These are phyloP conservation scores for Pichia sp. DNA, from an alignment of 1,139 yeast species.

Conservation along the genomic window DNA sequence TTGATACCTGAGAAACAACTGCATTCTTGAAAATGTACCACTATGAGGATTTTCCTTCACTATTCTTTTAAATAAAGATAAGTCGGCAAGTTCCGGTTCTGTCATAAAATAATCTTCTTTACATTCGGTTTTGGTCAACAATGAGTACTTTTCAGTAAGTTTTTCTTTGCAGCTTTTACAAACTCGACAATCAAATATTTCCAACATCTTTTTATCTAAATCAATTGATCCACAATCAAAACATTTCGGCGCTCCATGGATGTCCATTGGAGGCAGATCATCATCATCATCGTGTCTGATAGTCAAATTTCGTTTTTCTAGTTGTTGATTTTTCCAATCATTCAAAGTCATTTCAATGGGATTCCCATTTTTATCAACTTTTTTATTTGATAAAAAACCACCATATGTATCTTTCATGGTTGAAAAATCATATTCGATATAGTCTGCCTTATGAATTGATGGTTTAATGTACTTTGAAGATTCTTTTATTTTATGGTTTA, in stretches of 20 bases:
- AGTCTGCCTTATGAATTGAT: slow-evolving; percentile 53
- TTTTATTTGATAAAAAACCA: slow-evolving; percentile 59
- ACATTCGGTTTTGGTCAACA: slow-evolving; percentile 93
- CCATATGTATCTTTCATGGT: slow-evolving; percentile 86
- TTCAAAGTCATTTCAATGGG: slow-evolving; percentile 47
- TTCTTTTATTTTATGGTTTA: background rate
- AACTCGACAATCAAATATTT: slow-evolving; percentile 66
- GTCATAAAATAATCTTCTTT: slow-evolving; percentile 86
- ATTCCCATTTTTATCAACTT: slow-evolving; percentile 26
- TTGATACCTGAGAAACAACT: slow-evolving; percentile 78
- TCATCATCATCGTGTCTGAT: slow-evolving; percentile 4
- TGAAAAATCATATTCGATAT: slow-evolving; percentile 88
- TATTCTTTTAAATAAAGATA: slow-evolving; percentile 58
- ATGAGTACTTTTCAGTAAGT: slow-evolving; percentile 79
- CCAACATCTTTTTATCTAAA: slow-evolving; percentile 64
- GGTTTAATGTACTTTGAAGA: slow-evolving; percentile 31
- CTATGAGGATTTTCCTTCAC: slow-evolving; percentile 96
- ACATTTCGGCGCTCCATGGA: slow-evolving; percentile 70
- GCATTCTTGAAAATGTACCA: slow-evolving; percentile 84
- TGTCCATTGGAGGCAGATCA: slow-evolving; percentile 65
- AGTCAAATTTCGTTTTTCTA: slow-evolving; percentile 30
- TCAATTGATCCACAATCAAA: slow-evolving; percentile 76
- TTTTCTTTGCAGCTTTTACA: slow-evolving; percentile 72
- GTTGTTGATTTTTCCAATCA: slow-evolving; percentile 71
- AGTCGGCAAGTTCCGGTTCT: slow-evolving; percentile 83